phyloP scores from a whole-genome alignment of 306 rosid genomes.

The Astragalus glycyphyllos region DNA sequence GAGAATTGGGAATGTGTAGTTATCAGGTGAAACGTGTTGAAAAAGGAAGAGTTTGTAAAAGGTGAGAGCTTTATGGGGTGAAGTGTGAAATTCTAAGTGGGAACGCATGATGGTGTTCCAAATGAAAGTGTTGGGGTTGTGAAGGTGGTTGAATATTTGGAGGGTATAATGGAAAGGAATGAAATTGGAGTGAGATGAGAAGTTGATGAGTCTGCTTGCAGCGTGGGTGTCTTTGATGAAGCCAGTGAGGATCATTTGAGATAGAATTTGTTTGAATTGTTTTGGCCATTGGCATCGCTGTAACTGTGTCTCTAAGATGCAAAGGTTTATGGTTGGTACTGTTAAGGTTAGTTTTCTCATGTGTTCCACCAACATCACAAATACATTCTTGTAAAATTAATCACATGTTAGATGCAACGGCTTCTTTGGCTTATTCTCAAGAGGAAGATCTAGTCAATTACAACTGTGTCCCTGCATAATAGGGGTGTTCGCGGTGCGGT shows the following conservation, averaged over 20 bases:
- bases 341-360: slow-evolving; percentile 40
- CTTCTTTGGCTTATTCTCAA: no score
- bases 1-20: slow-evolving; percentile 66
- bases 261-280: slow-evolving; percentile 61
- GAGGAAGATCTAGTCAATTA: no score
- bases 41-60: slow-evolving; percentile 27
- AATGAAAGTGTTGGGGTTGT: slow-evolving; percentile 65
- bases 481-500: no score
- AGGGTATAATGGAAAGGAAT: slow-evolving; percentile 53
- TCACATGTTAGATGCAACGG: no score
- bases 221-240: slow-evolving; percentile 71
- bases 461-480: no score
- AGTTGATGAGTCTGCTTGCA: slow-evolving; percentile 67
- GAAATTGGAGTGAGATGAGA: slow-evolving; percentile 51
- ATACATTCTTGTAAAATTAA: not conserved
- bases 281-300: slow-evolving; percentile 49
- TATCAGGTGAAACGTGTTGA: slow-evolving; percentile 11
- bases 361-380: slow-evolving; percentile 11
- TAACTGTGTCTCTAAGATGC: slow-evolving; percentile 56
- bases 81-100: slow-evolving; percentile 52
- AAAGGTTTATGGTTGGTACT: slow-evolving; percentile 51
- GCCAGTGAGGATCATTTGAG: slow-evolving; percentile 73
- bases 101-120: slow-evolving; percentile 86
- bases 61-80: slow-evolving; percentile 49
- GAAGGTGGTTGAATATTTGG: slow-evolving; percentile 57